These are phyloP conservation scores for Setaria viridis DNA, from an alignment of 202 grass and related monocot genomes.

Conservation along the genomic window DNA sequence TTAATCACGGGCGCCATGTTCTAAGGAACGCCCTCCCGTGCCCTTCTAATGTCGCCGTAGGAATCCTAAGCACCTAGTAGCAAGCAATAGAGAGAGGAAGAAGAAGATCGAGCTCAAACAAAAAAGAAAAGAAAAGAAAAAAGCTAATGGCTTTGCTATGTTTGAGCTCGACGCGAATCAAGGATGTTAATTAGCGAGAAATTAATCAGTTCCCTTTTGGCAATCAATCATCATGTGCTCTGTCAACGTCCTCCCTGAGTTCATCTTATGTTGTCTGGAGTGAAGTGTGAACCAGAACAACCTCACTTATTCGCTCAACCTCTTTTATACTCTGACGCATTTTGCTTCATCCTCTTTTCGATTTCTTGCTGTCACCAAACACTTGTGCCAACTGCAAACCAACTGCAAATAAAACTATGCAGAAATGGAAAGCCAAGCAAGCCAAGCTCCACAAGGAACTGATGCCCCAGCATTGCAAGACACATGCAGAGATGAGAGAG, in stretches of 20 bases:
- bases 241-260: neutral
- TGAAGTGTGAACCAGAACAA: neutral
- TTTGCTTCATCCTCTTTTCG: neutral
- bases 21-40: conserved; percentile 10
- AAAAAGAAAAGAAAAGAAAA: neutral
- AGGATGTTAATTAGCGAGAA: neutral
- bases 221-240: neutral
- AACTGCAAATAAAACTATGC: conserved; percentile 16
- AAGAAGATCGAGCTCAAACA: conserved; percentile 21
- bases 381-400: conserved; percentile 5
- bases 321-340: neutral
- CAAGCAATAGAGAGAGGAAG: conserved; percentile 31
- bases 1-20: conserved; percentile 38
- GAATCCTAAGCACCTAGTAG: conserved; percentile 12
- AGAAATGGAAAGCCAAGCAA: conserved; percentile 14
- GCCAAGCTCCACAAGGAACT: conserved; percentile 18
- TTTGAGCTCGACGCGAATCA: conserved; percentile 36
- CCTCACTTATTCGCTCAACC: neutral
- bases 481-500: neutral
- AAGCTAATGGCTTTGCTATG: neutral
- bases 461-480: neutral
- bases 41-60: conserved; percentile 36
- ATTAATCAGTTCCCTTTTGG: conserved; percentile 6
- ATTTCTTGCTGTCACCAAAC: conserved; percentile 36
- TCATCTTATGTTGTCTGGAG: neutral